Evolutionary conservation across 306 rosid genomes (phyloP), one percentile per base, ranked within the genome.

Genomic region (Quercus glauca): DNA sequence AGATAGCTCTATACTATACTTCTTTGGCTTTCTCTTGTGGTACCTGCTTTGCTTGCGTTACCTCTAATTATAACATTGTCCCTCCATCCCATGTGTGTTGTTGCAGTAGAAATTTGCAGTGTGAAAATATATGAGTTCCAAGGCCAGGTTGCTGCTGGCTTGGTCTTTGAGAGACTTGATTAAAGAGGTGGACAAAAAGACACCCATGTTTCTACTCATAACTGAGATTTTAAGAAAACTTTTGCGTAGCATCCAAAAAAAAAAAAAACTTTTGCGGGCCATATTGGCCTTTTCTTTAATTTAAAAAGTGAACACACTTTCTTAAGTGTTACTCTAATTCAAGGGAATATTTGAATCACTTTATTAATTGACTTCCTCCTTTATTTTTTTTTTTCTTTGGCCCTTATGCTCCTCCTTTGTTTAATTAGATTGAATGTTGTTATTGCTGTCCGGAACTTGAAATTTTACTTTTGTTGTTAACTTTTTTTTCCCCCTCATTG

Each of bases 171-270:
- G 81, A 70, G 26, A 69, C 31, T 80, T 82, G 74, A 87, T 78
- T 75, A 81, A 89, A 84, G 76, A 88, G 55, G 75, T 84, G 78
- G 88, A 86, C 88, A 84, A 73, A 75, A 77, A 71, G 89, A 85
- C 87, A 80, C 61, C 81, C 84, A 83, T 77, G 84, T 85, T 81
- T 81, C 89, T 74, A 78, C 88, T 80, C 83, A 79, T 87, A 76
- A 85, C 88, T 78, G 33, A 83, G 41, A 78, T 29, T 82, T 82
- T 74, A 69, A 73, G 67, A 83, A 84, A 71, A 82, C 79, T 67
- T 59, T 59, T 35, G 70, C 31, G 56, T n/a, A n/a, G n/a, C n/a
- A n/a, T n/a, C n/a, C n/a, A n/a, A n/a, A n/a, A n/a, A n/a, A n/a
- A n/a, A n/a, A n/a, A n/a, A 83, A 84, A 71, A 82, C 79, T 67